These are phyloP conservation scores for Breviolum minutum DNA, from an alignment of 73 alveolate genomes.

Conservation along the genomic window DNA sequence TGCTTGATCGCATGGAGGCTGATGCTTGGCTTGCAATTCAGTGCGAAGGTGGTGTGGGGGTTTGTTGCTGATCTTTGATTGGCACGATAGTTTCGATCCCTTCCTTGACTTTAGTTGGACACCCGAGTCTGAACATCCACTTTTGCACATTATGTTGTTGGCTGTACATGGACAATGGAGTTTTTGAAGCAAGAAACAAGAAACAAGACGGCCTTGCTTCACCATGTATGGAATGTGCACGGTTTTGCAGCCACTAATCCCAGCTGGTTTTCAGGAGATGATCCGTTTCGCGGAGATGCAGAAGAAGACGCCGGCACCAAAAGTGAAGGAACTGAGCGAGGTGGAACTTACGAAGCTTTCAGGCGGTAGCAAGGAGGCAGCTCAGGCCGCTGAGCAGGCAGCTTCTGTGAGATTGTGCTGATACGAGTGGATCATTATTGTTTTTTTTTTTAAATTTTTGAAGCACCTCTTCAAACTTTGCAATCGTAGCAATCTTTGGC, in stretches of 20 bases:
- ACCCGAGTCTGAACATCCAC: too few relatives aligned
- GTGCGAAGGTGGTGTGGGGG: too few relatives aligned
- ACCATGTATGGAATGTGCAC: background rate
- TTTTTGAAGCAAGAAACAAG: background rate
- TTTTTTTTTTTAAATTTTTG: background rate
- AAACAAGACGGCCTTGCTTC: background rate
- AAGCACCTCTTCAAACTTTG: background rate
- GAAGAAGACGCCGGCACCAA: conserved; percentile 65
- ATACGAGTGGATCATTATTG: background rate
- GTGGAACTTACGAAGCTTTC: conserved; percentile 54
- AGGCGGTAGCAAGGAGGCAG: conserved; percentile 31
- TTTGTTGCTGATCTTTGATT: too few relatives aligned
- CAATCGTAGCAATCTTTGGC: background rate
- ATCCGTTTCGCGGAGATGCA: conserved; percentile 74
- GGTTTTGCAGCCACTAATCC: background rate
- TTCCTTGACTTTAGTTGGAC: too few relatives aligned
- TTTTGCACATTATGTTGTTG: background rate
- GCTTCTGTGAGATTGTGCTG: background rate
- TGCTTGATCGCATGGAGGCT: conserved; percentile 77
- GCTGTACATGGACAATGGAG: background rate
- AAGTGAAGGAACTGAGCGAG: conserved; percentile 52
- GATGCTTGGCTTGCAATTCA: background rate
- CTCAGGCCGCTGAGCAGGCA: conserved; percentile 11
- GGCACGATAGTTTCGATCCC: too few relatives aligned
- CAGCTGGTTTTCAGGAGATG: conserved; percentile 16